Evolutionary conservation across 1,284 basidiomycete genomes (phyloP), one percentile per base, ranked within the genome.

Genomic region (Stygiomarasmius scandens): DNA sequence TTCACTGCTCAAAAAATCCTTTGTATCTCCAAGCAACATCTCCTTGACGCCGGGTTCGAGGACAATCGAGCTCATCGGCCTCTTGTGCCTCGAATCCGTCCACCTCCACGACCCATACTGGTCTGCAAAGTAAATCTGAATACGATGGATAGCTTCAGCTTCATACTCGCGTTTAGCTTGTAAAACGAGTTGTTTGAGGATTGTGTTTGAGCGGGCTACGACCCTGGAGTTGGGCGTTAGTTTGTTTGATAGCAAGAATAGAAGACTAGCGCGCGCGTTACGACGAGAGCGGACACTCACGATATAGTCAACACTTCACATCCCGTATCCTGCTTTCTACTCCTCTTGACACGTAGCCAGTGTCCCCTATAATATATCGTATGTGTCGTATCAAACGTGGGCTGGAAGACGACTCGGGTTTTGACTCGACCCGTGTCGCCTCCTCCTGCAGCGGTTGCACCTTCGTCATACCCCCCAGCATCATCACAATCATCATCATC

Each of bases 141-240:
- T 90, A 47, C 90, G 82, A 67, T 92, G 90, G 36, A 92, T 82
- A 38, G 89, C 85, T 67, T 92, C 89, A 0, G 89, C 89, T 71
- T 92, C 90, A 66, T 92, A 92, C 67, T 90, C 89, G 66, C 83
- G 84, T 77, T 92, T 92, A n/a, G 90, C 90, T 66, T 91, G 87
- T n/a, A 92, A 81, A 41, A 92, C 89, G 58, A 92, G 86, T 71
- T 91, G 88, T 73, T 92, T 92, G 64, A 92, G 81, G 65, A 92
- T 87, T 45, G 82, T 81, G 74, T 92, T 92, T 62, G 80, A 87
- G 36, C 90, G 82, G 9, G 90, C 90, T 41, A 92, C 87, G 60
- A 92, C 90, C 64, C 87, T 87, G 67, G 29, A 52, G 16, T 20
- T 25, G 38, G 24, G 49, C n/a, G n/a, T n/a, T n/a, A n/a, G n/a